Evolutionary conservation across 306 rosid genomes (phyloP).

Genomic region (Purshia tridentata): DNA sequence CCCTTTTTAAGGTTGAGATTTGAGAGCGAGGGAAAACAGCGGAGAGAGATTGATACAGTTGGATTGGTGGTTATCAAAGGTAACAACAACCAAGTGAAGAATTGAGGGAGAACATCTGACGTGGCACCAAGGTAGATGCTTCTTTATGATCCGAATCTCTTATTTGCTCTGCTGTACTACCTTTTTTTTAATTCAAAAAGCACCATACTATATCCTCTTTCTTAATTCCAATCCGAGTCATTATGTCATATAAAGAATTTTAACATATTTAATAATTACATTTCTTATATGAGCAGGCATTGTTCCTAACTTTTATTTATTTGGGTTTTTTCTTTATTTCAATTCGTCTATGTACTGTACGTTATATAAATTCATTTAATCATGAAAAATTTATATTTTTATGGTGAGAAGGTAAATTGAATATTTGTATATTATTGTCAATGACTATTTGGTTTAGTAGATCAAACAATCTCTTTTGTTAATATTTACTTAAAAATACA

Average conservation of each 20-base stretch:
- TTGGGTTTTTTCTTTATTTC: background rate
- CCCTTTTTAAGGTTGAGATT: background rate
- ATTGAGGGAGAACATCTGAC: background rate
- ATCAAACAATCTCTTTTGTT: no score
- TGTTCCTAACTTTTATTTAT: background rate
- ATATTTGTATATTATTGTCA: no score
- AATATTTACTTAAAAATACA: no score
- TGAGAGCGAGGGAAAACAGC: background rate
- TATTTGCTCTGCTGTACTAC: background rate
- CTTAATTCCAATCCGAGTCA: no score
- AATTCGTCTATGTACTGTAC: no score
- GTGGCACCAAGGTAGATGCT: constrained; percentile 6
- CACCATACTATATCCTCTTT: background rate
- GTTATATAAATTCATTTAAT: no score
- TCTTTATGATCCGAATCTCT: constrained; percentile 8
- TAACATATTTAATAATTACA: no score
- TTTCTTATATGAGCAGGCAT: no score
- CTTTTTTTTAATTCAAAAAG: background rate
- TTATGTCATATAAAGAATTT: no score
- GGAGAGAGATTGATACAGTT: background rate
- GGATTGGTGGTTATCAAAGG: background rate
- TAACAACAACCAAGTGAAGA: background rate
- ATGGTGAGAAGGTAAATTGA: no score
- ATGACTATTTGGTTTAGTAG: no score
- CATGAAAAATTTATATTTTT: no score